A percentile compares a stretch with the other conserved stretches of the same genome.
Evolutionary conservation across 768 basidiomycete species (phyloP).

Genomic region (Boletellus ananiceps): DNA sequence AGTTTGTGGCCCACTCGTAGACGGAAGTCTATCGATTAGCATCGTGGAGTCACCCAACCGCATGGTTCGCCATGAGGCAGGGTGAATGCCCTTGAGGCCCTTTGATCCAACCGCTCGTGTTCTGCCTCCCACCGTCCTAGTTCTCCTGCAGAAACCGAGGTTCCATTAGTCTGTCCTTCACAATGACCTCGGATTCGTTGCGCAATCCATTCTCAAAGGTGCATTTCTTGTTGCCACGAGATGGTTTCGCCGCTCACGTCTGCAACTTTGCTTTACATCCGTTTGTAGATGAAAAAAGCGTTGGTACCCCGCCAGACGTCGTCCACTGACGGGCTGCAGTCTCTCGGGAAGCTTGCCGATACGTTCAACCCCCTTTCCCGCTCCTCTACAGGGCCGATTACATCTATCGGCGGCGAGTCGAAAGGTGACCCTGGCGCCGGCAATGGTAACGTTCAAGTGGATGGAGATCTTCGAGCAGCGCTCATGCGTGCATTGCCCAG

Average conservation of each 20-base stretch:
- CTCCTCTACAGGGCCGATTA: neutral
- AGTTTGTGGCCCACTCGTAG: neutral
- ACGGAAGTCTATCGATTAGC: constrained; percentile 8
- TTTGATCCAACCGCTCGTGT: constrained; percentile 1
- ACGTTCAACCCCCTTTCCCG: neutral
- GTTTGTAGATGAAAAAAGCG: constrained; percentile 4
- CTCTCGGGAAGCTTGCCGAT: neutral
- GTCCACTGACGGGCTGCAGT: neutral
- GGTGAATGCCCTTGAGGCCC: constrained; percentile 1
- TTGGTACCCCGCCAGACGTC: neutral
- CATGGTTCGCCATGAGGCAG: constrained; percentile 26
- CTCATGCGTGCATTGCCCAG: constrained; percentile 10
- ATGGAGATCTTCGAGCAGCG: neutral
- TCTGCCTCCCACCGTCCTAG: constrained; percentile 6
- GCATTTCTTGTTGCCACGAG: neutral
- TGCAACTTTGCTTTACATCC: neutral
- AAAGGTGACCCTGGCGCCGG: neutral
- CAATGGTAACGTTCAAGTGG: constrained; percentile 7
- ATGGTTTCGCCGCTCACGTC: constrained; percentile 1
- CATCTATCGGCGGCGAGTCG: neutral
- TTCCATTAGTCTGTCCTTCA: neutral
- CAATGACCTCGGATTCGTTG: constrained; percentile 6
- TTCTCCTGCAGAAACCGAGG: constrained; percentile 4
- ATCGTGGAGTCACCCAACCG: constrained; percentile 1
- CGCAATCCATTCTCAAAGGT: constrained; percentile 4